Percentiles rank a stretch among this genome's conserved stretches.
Conservation (phyloP, 164 flowering plant species). For the Berberis vulgaris region DNA sequence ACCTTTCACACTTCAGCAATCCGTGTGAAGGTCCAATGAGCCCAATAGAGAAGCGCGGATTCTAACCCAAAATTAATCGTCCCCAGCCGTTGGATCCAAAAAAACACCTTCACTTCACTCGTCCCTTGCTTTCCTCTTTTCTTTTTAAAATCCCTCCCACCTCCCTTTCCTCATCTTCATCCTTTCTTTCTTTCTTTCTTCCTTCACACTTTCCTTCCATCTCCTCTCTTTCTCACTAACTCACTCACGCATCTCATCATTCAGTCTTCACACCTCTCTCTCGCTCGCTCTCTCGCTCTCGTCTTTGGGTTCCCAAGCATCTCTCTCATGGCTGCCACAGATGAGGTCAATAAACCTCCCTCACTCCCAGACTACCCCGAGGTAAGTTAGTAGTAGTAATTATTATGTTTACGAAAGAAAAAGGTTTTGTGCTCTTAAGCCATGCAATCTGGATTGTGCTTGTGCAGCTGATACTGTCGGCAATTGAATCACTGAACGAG, state of each 20-base stretch:
- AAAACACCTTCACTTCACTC: neutral
- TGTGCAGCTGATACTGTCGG: slow-evolving; percentile 60
- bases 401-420: neutral
- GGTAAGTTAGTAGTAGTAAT: slow-evolving; percentile 18
- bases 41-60: neutral
- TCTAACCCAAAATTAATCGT: neutral
- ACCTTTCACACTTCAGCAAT: neutral
- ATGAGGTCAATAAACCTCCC: slow-evolving; percentile 23
- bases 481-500: slow-evolving; percentile 58
- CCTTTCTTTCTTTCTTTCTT: neutral
- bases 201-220: neutral
- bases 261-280: neutral
- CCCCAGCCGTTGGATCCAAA: neutral
- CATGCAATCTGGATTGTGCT: neutral
- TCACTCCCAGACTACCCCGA: slow-evolving; percentile 38
- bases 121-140: neutral
- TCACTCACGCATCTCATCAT: neutral
- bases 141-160: neutral
- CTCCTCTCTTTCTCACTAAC: neutral
- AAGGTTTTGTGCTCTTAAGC: neutral
- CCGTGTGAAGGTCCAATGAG: neutral
- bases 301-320: neutral
- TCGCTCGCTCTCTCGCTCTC: neutral
- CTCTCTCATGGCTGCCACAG: slow-evolving; percentile 28
- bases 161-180: neutral